phyloP scores from a whole-genome alignment of 129 eudicot species.

The Ambrosia artemisiifolia region DNA sequence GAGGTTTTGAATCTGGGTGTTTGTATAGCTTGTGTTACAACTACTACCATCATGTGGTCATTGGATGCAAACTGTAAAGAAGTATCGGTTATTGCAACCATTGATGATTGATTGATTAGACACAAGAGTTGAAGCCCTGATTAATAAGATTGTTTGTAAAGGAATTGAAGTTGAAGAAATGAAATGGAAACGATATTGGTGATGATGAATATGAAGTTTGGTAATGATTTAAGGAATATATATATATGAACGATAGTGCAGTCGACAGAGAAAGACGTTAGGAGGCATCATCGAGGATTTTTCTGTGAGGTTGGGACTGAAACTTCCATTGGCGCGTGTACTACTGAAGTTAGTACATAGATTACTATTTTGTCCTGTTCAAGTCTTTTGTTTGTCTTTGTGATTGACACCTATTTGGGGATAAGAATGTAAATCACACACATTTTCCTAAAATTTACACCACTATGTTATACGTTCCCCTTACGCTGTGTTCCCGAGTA shows the following conservation, averaged over 20 bases:
- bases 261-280: no score
- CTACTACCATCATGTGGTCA: slow-evolving; percentile 11
- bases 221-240: no score
- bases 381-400: no score
- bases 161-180: slow-evolving; percentile 1
- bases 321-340: slow-evolving; percentile 10
- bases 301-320: not conserved
- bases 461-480: not conserved
- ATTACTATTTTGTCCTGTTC: no score
- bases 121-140: not conserved
- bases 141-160: not conserved
- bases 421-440: no score
- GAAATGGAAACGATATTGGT: not conserved
- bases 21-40: not conserved
- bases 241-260: no score
- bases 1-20: slow-evolving; percentile 12
- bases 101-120: not conserved
- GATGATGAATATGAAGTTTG: not conserved
- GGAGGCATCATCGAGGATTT: not conserved
- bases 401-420: no score
- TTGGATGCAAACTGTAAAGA: not conserved
- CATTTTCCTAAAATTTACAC: no score
- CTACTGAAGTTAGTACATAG: no score
- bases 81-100: not conserved
- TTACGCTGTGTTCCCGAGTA: not conserved